Evolutionary conservation across 352 stramenopile genomes (phyloP), one percentile per base, ranked within the genome.

Genomic region (Globisporangium cystogenes): DNA sequence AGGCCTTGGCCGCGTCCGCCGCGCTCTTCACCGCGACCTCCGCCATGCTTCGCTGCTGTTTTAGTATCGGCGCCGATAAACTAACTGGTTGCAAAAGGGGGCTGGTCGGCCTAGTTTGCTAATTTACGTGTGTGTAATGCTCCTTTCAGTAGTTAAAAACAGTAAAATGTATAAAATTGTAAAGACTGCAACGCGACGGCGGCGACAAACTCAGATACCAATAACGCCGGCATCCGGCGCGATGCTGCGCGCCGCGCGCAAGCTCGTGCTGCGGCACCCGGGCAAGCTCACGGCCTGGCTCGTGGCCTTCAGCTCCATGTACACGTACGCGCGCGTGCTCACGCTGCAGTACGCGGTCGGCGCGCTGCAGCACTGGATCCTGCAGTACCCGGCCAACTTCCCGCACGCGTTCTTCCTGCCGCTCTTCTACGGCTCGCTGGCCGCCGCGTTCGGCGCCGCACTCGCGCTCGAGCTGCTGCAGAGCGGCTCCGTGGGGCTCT

Each of bases 291-390:
- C 60, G 43, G 51, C 62, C 14, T 62, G 55, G 36, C 64, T 93
- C 35, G 51, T 86, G n/a, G 41, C 76, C 18, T 61, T 87, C 24
- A 74, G 72, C 51, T 52, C 67, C 41, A 73, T 86, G 61, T 90
- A 88, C 63, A 76, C 65, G 27, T 93, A 84, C 55, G 74, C 79
- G 42, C 72, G 75, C 45, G 69, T 93, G n/a, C 57, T 90, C 53
- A 60, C 67, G 48, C 48, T 84, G n/a, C 76, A 90, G 41, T 70
- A 74, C 51, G 23, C 54, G 8, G 48, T 86, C 21, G 76, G 68
- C 35, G 71, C 69, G 11, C 26, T 76, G 18, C 73, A 74, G 44
- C 68, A 80, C 55, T 74, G 64, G 36, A 82, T 87, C 46, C 52
- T 74, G 33, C 62, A 68, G 20, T 81, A 82, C 45, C 68, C 72